Base-by-base conservation (phyloP, 1,284 basidiomycete genomes). In the Melampsora americana region DNA sequence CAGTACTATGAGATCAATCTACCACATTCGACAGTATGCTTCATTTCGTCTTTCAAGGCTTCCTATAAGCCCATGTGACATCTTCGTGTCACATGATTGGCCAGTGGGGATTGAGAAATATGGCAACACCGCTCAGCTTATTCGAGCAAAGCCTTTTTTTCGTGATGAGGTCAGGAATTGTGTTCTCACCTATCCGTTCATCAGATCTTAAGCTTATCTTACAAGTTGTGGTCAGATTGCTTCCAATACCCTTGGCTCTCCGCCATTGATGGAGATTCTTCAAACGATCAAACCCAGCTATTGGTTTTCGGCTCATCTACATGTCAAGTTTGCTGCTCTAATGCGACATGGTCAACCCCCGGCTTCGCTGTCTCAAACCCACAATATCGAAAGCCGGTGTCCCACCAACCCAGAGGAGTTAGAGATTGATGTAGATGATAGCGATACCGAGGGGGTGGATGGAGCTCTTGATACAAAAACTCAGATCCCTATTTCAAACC, bases 71-170 rank as follows among this genome's bases (percentile, higher is more conserved):
- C 62, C 75, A 82, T 61, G 89, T 0, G 85, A 89, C 56, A 87
- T 98, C 42, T 91, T 97, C 83, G 85, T 99, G 26, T 96, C 93
- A 0, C 96, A 99, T 82, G 95, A 99, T 84, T 99, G 95, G 96
- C 96, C 96, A 0, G 88, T 89, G 66, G 87, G 87, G 0, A 95
- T 99, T 78, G 92, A 91, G 77, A 88, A 89, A 26, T 86, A 92
- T 79, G 95, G 95, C 9, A 87, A 98, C 81, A 84, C 89, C 1
- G 80, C 82, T 3, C 85, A 80, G 20, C 86, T 99, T 1, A 84
- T 98, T 26, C 85, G 88, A 11, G 87, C 87, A 65, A 99, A 98
- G 83, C 88, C 90, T 0, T 93, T 91, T 84, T 92, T 98, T 82
- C 85, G 86, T 32, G 84, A 87, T 32, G 95, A 99, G 80, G 84